A percentile compares a stretch with the other conserved stretches of the same genome.
phyloP scores from a whole-genome alignment of 164 flowering plant species.

The Dillenia turbinata region DNA sequence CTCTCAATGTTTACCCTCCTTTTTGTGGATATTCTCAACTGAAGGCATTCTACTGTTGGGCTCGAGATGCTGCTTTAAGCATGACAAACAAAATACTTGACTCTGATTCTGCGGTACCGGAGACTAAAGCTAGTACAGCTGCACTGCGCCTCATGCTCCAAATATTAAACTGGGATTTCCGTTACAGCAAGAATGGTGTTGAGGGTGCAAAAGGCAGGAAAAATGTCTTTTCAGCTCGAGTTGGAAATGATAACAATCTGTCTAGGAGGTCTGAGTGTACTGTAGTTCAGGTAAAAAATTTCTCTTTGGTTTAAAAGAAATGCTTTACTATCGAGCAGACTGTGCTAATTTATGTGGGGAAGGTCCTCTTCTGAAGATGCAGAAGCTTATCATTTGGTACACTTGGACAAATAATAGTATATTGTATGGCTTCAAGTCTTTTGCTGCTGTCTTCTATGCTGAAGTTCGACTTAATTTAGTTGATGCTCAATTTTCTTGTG shows the following conservation, averaged over 20 bases:
- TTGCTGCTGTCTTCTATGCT: too few relatives aligned
- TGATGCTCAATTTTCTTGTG: too few relatives aligned
- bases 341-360: too few relatives aligned
- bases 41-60: conserved; percentile 85
- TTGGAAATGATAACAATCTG: conserved; percentile 29
- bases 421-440: too few relatives aligned
- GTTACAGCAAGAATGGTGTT: conserved; percentile 20
- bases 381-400: too few relatives aligned
- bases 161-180: conserved; percentile 89
- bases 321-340: too few relatives aligned
- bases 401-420: too few relatives aligned
- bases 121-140: conserved; percentile 73
- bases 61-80: conserved; percentile 73
- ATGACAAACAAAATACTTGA: conserved; percentile 57
- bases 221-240: conserved; percentile 37
- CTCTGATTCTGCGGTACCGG: conserved; percentile 51
- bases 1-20: conserved; percentile 5
- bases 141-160: conserved; percentile 89
- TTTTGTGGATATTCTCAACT: background rate
- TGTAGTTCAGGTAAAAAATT: conserved; percentile 67
- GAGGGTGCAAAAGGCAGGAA: conserved; percentile 32
- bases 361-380: background rate
- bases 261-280: conserved; percentile 53
- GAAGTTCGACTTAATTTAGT: too few relatives aligned
- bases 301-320: background rate